Conservation (phyloP, 139 green algal genomes). For the Picochlorum sp. region DNA sequence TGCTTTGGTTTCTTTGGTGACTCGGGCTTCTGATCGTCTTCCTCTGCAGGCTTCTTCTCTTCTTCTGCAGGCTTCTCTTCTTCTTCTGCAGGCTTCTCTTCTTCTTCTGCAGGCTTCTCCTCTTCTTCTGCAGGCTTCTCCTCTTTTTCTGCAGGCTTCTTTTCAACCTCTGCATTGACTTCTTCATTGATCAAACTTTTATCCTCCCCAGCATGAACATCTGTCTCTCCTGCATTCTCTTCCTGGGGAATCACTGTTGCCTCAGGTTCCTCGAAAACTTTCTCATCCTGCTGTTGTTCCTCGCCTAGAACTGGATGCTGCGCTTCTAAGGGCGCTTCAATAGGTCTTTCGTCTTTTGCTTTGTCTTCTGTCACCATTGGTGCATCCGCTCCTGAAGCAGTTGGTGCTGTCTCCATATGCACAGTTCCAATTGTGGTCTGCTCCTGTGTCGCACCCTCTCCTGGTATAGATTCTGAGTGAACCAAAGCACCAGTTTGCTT, state of each 20-base stretch:
- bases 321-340: too few species aligned
- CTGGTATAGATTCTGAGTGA: neutral
- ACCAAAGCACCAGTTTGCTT: too few species aligned
- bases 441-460: conserved; percentile 1
- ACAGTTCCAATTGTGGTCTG: neutral
- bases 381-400: too few species aligned
- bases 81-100: neutral
- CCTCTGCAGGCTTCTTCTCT: neutral
- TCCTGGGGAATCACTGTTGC: too few species aligned
- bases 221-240: neutral
- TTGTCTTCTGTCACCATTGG: too few species aligned
- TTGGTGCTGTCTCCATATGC: too few species aligned
- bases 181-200: neutral
- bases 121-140: conserved; percentile 1
- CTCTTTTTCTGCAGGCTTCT: conserved; percentile 5
- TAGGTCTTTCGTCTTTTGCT: too few species aligned
- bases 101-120: neutral
- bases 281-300: neutral
- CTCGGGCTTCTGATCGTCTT: neutral
- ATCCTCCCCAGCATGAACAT: neutral
- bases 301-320: neutral
- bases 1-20: neutral
- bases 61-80: neutral
- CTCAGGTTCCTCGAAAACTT: neutral
- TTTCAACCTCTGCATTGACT: neutral